phyloP scores from a whole-genome alignment of 2,329 filamentous ascomycete species.

The Emergomyces pasteurianus region DNA sequence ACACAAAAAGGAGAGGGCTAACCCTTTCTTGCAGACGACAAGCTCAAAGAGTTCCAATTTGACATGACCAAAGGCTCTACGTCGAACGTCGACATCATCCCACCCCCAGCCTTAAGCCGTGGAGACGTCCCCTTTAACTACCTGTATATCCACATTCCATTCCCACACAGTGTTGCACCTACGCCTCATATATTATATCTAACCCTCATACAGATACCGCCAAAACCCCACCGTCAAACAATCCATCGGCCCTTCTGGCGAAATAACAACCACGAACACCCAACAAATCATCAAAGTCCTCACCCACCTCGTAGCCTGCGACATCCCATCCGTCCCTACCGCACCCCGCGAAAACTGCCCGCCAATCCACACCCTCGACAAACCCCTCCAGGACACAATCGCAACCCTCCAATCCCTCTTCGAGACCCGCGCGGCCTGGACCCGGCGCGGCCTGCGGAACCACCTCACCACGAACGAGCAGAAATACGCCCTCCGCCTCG shows the following conservation, averaged over 20 bases:
- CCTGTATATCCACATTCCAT: slow-evolving; percentile 22
- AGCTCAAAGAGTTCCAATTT: slow-evolving; percentile 55
- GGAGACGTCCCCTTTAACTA: slow-evolving; percentile 60
- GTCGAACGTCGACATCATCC: slow-evolving; percentile 57
- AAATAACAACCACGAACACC: slow-evolving; percentile 48
- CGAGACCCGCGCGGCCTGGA: slow-evolving; percentile 69
- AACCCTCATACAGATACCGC: slow-evolving; percentile 51
- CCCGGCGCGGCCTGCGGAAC: slow-evolving; percentile 69
- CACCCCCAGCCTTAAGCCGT: slow-evolving; percentile 66
- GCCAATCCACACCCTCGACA: slow-evolving; percentile 38
- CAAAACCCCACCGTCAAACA: slow-evolving; percentile 72
- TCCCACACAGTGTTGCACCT: too few species aligned
- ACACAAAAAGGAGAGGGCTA: background rate
- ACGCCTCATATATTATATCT: background rate
- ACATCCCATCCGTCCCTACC: slow-evolving; percentile 50
- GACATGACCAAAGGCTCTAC: slow-evolving; percentile 48
- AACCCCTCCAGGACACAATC: slow-evolving; percentile 53
- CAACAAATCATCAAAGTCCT: slow-evolving; percentile 47
- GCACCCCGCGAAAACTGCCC: slow-evolving; percentile 46
- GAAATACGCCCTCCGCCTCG: slow-evolving; percentile 53
- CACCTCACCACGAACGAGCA: slow-evolving; percentile 43
- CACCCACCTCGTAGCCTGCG: slow-evolving; percentile 48
- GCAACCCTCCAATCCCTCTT: slow-evolving; percentile 53
- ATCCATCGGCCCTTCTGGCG: slow-evolving; percentile 43
- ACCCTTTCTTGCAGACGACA: slow-evolving; percentile 33